Evolutionary conservation across 2,329 filamentous ascomycete genomes (phyloP).

Genomic region (Emergomyces orientalis): DNA sequence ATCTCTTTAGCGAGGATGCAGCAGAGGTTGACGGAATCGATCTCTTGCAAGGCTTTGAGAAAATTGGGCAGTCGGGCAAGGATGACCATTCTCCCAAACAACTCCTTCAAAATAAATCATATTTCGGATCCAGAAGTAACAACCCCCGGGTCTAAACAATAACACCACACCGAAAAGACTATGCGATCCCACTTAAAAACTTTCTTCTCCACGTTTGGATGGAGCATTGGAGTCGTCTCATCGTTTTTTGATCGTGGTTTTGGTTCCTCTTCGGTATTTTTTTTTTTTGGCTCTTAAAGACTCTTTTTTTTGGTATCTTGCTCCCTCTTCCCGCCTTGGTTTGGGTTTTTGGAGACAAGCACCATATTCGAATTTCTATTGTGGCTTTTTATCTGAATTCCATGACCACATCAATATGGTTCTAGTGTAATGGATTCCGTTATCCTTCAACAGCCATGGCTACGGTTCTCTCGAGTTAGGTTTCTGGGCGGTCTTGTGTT

Average conservation of each 20-base stretch:
- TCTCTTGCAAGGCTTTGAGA: slow-evolving; percentile 40
- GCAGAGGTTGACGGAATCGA: slow-evolving; percentile 39
- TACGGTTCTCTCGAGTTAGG: not conserved
- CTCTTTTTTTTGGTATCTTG: not conserved
- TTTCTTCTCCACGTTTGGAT: not conserved
- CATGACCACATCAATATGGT: slow-evolving; percentile 5
- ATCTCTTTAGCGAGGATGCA: slow-evolving; percentile 37
- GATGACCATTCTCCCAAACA: slow-evolving; percentile 25
- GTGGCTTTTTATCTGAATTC: not conserved
- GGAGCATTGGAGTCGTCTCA: not conserved
- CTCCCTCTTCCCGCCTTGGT: not conserved
- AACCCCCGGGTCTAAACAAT: slow-evolving; percentile 26
- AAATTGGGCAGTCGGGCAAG: slow-evolving; percentile 35
- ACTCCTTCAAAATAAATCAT: slow-evolving; percentile 22
- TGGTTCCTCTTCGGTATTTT: not conserved
- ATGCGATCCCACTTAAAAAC: not conserved
- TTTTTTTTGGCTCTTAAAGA: not conserved
- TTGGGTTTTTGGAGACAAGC: not conserved
- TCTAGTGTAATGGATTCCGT: not conserved
- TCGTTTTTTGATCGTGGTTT: not conserved
- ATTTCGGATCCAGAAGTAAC: slow-evolving; percentile 27
- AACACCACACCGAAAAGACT: not conserved
- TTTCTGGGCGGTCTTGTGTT: slow-evolving; percentile 3
- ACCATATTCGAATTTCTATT: not conserved
- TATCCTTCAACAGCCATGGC: not conserved